Conservation (phyloP, 1,139 yeast species). For the Geotrichum candidum region DNA sequence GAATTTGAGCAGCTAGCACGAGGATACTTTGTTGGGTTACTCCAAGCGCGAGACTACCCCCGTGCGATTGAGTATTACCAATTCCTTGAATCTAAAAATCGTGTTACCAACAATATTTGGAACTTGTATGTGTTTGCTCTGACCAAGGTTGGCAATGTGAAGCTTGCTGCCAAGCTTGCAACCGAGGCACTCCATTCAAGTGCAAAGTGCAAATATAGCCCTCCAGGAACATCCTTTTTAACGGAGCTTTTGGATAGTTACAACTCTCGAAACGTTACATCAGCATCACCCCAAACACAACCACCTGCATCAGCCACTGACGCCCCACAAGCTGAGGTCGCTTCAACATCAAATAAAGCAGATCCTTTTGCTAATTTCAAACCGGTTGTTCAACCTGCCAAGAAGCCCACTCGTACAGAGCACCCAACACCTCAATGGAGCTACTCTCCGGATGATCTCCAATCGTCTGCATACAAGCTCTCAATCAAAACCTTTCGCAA, state of each 20-base stretch:
- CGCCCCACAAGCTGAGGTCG: neutral
- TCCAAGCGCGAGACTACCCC: slow-evolving; percentile 7
- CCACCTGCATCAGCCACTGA: neutral
- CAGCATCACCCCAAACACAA: neutral
- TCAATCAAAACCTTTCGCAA: neutral
- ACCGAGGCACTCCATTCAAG: slow-evolving; percentile 3
- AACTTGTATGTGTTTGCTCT: slow-evolving; percentile 8
- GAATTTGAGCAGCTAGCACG: neutral
- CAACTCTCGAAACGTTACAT: neutral
- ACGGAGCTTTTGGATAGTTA: neutral
- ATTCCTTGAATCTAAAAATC: neutral
- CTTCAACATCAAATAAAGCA: neutral
- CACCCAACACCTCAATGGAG: neutral
- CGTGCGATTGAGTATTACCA: slow-evolving; percentile 1
- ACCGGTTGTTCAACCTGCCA: neutral
- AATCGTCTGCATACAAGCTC: neutral
- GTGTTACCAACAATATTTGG: slow-evolving; percentile 2
- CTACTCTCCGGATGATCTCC: neutral
- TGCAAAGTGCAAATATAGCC: neutral
- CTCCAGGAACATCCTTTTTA: neutral
- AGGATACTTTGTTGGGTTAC: slow-evolving; percentile 6
- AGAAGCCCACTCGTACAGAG: neutral
- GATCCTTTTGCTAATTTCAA: neutral
- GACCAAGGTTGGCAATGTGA: neutral
- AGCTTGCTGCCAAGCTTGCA: slow-evolving; percentile 7